Evolutionary conservation across 176 grass and related monocot genomes (phyloP).

Genomic region (Aegilops longissima): DNA sequence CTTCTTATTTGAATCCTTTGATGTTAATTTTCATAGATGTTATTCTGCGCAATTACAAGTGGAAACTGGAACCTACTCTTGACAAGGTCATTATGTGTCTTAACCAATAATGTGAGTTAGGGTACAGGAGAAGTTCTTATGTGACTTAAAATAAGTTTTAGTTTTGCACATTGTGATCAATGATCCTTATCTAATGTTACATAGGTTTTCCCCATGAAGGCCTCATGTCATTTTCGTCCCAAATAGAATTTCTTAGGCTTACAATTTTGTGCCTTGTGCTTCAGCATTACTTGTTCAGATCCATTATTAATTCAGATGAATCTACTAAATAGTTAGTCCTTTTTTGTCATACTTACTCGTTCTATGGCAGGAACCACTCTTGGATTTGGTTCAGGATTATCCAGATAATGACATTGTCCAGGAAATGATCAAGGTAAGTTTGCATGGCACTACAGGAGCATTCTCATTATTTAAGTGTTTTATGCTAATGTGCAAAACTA

Average conservation of each 20-base stretch:
- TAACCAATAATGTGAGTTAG: background rate
- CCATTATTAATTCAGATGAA: background rate
- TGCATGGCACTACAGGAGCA: background rate
- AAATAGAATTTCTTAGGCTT: background rate
- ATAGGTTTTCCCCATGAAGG: background rate
- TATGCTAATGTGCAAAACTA: no score
- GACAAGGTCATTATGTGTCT: background rate
- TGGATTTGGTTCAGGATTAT: background rate
- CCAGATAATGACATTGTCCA: background rate
- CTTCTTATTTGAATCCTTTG: background rate
- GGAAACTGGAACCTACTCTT: background rate
- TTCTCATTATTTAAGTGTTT: background rate
- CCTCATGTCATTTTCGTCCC: background rate
- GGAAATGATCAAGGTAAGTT: conserved; percentile 31
- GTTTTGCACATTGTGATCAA: background rate
- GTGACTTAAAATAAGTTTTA: no score
- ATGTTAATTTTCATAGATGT: background rate
- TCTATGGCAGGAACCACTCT: background rate
- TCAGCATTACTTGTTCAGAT: background rate
- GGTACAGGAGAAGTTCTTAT: background rate
- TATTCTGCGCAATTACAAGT: background rate
- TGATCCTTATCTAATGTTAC: background rate
- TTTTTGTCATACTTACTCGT: background rate
- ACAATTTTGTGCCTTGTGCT: background rate
- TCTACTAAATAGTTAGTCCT: background rate